Base-by-base conservation (phyloP, 1,139 yeast genomes). In the Yamadazyma dendronema region DNA sequence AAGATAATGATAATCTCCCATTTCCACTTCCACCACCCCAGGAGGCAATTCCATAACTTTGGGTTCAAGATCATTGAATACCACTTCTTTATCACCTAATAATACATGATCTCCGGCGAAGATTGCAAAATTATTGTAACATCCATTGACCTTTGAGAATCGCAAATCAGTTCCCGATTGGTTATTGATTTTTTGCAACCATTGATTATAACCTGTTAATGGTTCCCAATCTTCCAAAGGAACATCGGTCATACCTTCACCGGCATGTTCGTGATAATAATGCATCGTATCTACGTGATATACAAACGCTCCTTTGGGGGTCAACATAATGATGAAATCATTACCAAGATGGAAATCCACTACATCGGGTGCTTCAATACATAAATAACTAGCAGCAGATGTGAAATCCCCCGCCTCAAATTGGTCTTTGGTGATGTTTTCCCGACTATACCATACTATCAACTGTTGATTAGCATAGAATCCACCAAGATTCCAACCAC, bases 1-100 rank as follows among this genome's bases (percentile, higher is more conserved):
- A 37, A 85, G 53, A 33, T 61, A 70, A 54, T 86, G 95, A 50
- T 84, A 81, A 53, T 86, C 95, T 0, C 94, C 95, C 41, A 81
- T 74, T 2, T 79, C 80, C 2, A 85, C 60, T 4, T 81, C 72
- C 3, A 79, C 65, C 28, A 85, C 72, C 7, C 73, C 72, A 2
- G 26, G 22, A 6, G 50, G 50, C 10, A 48, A 31, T 3, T 43
- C 37, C 4, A 36, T 13, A 2, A 24, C 15, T 14, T 56, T 57
- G 7, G 75, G 65, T 37, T 67, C 72, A 2, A 72, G 70, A 9
- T 45, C 41, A 4, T 41, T 47, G 1, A 49, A 53, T 2, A 42
- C 36, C 21, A 49, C 53, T 2, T 43, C 44, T 4, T 39, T 40
- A 31, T 54, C 51, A 15, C 81, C 83, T 34, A 69, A 49, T n/a